phyloP scores from a whole-genome alignment of 768 basidiomycete genomes.

The Cubamyces sp. region DNA sequence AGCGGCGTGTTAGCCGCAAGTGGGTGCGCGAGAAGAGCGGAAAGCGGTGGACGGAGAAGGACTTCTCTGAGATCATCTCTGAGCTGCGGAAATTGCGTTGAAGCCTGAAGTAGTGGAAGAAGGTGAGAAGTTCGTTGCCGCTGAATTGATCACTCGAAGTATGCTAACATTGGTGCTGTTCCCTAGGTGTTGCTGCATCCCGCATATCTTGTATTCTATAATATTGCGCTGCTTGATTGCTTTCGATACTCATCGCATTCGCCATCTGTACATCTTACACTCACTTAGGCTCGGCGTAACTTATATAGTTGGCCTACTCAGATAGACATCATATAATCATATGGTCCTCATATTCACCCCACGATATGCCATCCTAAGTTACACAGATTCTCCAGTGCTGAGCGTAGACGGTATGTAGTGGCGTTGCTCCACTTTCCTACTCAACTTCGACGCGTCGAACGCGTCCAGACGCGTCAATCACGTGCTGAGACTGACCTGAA shows the following conservation, averaged over 20 bases:
- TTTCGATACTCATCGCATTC: neutral
- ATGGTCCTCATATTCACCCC: no score
- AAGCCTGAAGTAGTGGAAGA: neutral
- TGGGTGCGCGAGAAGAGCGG: slow-evolving; percentile 26
- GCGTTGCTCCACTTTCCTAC: no score
- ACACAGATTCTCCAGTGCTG: no score
- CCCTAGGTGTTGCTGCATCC: no score
- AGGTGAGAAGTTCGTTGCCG: neutral
- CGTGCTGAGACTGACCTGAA: slow-evolving; percentile 6
- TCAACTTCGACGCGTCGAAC: no score
- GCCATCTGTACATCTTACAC: neutral
- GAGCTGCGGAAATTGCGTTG: slow-evolving; percentile 22
- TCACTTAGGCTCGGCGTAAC: neutral
- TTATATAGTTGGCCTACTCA: neutral
- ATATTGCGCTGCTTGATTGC: neutral
- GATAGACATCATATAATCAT: neutral
- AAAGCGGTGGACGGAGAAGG: slow-evolving; percentile 24
- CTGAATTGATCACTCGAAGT: no score
- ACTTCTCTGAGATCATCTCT: slow-evolving; percentile 21
- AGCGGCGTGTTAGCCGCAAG: slow-evolving; percentile 24
- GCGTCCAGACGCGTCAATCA: slow-evolving; percentile 10
- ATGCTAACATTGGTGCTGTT: no score
- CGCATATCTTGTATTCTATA: no score
- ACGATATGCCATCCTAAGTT: no score
- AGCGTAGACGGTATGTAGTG: no score